Conservation (phyloP, 768 basidiomycete genomes). For the Calocera viscosa region DNA sequence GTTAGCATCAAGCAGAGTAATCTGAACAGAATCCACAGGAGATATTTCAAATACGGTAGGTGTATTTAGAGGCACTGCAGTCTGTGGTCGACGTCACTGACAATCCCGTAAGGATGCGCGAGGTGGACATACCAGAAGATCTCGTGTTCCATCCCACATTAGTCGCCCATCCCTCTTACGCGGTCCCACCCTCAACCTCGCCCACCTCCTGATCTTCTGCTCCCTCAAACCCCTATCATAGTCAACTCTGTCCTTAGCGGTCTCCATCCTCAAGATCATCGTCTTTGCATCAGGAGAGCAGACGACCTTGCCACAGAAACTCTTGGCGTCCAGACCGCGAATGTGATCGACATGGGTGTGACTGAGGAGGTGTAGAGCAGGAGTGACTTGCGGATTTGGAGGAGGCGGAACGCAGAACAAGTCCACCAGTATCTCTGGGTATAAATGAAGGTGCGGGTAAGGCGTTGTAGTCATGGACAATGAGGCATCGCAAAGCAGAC, state of each 20-base stretch:
- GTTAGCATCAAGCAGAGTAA: slow-evolving; percentile 82
- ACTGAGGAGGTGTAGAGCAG: slow-evolving; percentile 58
- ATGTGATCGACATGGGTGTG: slow-evolving; percentile 89
- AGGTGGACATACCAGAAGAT: slow-evolving; percentile 45
- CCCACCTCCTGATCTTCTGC: slow-evolving; percentile 46
- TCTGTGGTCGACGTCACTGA: slow-evolving; percentile 29
- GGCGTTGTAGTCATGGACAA: background rate
- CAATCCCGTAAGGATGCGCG: background rate
- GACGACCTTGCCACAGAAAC: slow-evolving; percentile 57
- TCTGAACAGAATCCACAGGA: slow-evolving; percentile 44
- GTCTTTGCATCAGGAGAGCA: slow-evolving; percentile 77
- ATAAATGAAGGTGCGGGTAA: slow-evolving; percentile 62
- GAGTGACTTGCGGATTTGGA: slow-evolving; percentile 28
- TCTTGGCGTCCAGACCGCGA: slow-evolving; percentile 57
- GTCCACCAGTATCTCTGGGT: slow-evolving; percentile 70
- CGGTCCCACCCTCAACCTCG: slow-evolving; percentile 53
- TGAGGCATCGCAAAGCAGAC: background rate
- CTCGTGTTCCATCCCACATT: slow-evolving; percentile 44
- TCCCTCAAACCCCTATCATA: slow-evolving; percentile 40
- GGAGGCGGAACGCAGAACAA: slow-evolving; percentile 45
- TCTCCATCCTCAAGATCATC: slow-evolving; percentile 71
- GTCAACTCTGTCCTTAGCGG: slow-evolving; percentile 49
- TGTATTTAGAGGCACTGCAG: slow-evolving; percentile 44
- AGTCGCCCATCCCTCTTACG: slow-evolving; percentile 36
- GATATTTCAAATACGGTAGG: slow-evolving; percentile 52